phyloP scores from a whole-genome alignment of 352 stramenopile species.

The Plasmopara muralis region DNA sequence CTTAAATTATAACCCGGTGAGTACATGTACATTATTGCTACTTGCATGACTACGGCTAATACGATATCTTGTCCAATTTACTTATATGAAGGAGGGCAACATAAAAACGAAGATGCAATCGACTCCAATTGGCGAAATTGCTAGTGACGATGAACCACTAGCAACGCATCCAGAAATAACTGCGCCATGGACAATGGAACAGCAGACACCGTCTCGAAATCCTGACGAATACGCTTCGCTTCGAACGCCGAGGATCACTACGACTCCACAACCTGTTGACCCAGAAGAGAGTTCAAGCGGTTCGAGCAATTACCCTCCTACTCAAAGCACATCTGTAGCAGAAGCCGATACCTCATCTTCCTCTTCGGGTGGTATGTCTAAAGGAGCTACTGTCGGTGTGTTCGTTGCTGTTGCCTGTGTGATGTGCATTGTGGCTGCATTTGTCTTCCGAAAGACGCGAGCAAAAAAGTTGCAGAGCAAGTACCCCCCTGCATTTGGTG shows the following conservation, averaged over 20 bases:
- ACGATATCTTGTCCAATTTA: neutral
- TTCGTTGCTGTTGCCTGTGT: conserved; percentile 15
- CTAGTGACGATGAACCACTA: neutral
- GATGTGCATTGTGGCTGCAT: conserved; percentile 18
- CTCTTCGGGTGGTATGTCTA: neutral
- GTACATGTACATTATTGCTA: neutral
- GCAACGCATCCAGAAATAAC: neutral
- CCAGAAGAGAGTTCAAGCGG: neutral
- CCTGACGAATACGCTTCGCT: neutral
- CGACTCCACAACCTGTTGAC: neutral
- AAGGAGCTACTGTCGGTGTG: conserved; percentile 14
- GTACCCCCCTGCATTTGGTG: conserved; percentile 4
- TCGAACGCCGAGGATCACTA: neutral
- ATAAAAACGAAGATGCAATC: neutral
- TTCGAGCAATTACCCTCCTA: neutral
- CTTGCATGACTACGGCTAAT: neutral
- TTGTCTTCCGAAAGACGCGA: conserved; percentile 17
- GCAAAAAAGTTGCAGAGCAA: neutral
- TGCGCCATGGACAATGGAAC: neutral
- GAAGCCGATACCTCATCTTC: conserved; percentile 2
- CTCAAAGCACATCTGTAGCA: conserved; percentile 13
- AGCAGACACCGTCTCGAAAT: neutral
- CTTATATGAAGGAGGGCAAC: neutral
- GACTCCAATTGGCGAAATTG: neutral
- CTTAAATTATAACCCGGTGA: conserved; percentile 23